Base-by-base conservation (phyloP, 768 basidiomycete species). In the Xerocomus potaroensis region DNA sequence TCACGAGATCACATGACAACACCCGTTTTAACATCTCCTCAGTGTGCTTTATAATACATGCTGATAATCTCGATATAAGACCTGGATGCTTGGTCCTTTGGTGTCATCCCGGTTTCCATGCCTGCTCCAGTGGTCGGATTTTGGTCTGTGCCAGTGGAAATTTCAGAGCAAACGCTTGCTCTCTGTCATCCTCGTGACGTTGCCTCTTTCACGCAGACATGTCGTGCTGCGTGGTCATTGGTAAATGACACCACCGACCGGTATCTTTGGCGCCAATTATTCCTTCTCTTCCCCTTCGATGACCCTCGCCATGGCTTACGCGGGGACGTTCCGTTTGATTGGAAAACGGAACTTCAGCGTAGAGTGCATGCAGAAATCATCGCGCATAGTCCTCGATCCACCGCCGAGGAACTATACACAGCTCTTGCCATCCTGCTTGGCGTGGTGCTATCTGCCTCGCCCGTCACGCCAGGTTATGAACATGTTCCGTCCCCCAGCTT, bases 221-320 rank as follows among this genome's bases (percentile, higher is more conserved):
- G 79, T 57, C 69, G 69, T 18, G 55, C 65, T 8, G 75, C 80
- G 14, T 68, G 67, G 53, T 55, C 59, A 32, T 64, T 85, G 37
- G 72, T 85, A 35, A 77, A 80, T 56, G 60, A 67, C 18, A 49
- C 69, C 24, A 49, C 67, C 23, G 80, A 84, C 64, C 74, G 76
- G 38, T 77, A 79, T 58, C 72, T 90, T 32, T 90, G 85, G 85
- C 79, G 81, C 43, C 69, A 76, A 43, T 69, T 87, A 42, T 87
- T 83, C 63, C 74, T 84, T 31, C 46, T 49, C 8, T 63, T 65
- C 38, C 72, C 76, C 6, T 87, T 86, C 61, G 87, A 89, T 58
- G 78, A 84, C 56, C 83, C 83, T n/a, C 70, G 48, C 41, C 49
- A 52, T 18, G 40, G 49, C 33, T 42, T 53, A 35, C 5, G 32